These are phyloP conservation scores for Phytophthora ramorum DNA, from an alignment of 352 stramenopile genomes.

Conservation along the genomic window DNA sequence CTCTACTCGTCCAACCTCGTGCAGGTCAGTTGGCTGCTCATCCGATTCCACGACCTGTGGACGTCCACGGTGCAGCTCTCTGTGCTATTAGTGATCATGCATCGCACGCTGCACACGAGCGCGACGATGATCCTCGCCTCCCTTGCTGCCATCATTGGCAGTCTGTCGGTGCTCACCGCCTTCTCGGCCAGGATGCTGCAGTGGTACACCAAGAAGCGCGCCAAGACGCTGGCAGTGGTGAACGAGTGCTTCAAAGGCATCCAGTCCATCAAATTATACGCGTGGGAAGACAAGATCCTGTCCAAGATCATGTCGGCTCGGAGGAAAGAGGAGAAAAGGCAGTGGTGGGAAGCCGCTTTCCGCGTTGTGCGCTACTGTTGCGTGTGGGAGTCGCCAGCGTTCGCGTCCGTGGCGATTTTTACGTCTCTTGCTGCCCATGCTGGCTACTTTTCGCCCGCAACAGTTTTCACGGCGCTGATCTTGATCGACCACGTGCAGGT, in stretches of 20 bases:
- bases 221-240: conserved; percentile 43
- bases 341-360: conserved; percentile 30
- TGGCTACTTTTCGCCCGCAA: conserved; percentile 40
- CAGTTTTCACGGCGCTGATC: conserved; percentile 45
- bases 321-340: conserved; percentile 39
- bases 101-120: conserved; percentile 38
- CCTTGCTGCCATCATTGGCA: conserved; percentile 32
- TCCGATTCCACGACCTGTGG: conserved; percentile 46
- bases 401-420: conserved; percentile 45
- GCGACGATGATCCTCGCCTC: conserved; percentile 30
- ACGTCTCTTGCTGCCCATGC: conserved; percentile 34
- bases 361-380: conserved; percentile 44
- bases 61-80: conserved; percentile 38
- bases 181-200: conserved; percentile 28
- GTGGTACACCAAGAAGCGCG: conserved; percentile 48
- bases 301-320: conserved; percentile 45
- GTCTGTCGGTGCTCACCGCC: conserved; percentile 37
- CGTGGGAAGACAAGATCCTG: conserved; percentile 51
- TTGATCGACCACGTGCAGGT: conserved; percentile 45
- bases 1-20: conserved; percentile 52
- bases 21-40: conserved; percentile 40
- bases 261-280: conserved; percentile 50
- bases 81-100: conserved; percentile 39
- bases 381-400: conserved; percentile 45
- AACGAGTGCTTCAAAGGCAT: conserved; percentile 56